Evolutionary conservation across 176 grass and related monocot genomes (phyloP), one percentile per base, ranked within the genome.

Genomic region (Lolium rigidum): DNA sequence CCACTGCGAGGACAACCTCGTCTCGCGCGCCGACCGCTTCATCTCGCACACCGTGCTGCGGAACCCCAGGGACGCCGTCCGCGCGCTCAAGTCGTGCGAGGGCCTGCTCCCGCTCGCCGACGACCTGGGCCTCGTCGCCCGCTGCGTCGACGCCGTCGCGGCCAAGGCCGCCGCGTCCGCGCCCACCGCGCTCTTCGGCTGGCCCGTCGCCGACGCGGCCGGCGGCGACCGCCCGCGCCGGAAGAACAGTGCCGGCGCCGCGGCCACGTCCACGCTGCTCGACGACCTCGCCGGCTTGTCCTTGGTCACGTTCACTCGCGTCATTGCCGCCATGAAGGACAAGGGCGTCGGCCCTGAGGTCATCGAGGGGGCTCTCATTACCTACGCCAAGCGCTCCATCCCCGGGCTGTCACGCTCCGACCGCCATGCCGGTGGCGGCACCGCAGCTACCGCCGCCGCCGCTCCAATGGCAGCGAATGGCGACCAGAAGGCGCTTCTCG

Each of bases 321-420:
- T 97, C 83, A 97, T 99, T 76, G 86, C 82, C 10, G 90, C 92
- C 48, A 99, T 99, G 94, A 99, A 89, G 87, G 90, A 86, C 41
- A 70, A 64, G 8, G 86, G 83, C 83, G 89, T 97, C 57, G 93
- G 81, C 47, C 84, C 94, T 3, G 97, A 99, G 55, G 80, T 97
- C 22, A 82, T 97, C 12, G 97, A 99, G 46, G 90, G 94, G 0
- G 91, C 92, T 46, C 89, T 97, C 83, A 97, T 99, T 21, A 90
- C 92, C 70, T 97, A 97, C 61, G 97, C 97, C 14, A 99, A 96
- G 76, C 90, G 94, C 11, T 96, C 92, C 76, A 93, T 97, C 75
- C 94, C 97, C 0, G 97, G 97, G 51, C 76, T 99, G 78, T 99
- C 94, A 9, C 92, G 94, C 28, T 87, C 97, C 1, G 87, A 50